phyloP scores from a whole-genome alignment of 257 asterid genomes.

The Forsythia suspensa region DNA sequence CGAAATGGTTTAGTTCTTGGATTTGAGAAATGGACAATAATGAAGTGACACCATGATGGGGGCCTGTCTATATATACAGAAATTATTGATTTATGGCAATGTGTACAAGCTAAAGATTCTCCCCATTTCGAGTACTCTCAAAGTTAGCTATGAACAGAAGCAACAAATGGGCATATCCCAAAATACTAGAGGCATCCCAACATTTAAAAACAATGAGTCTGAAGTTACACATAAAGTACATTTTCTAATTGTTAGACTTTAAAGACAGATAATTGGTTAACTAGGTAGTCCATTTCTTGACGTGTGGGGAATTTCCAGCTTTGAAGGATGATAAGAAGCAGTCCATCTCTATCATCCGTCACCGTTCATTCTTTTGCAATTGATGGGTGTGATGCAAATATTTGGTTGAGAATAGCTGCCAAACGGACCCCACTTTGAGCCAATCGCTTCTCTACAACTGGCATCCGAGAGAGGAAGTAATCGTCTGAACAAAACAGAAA shows the following conservation, averaged over 20 bases:
- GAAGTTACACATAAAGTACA: conserved; percentile 4
- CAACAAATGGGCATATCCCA: conserved; percentile 32
- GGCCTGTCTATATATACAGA: conserved; percentile 26
- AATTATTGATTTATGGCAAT: conserved; percentile 20
- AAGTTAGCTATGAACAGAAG: conserved; percentile 33
- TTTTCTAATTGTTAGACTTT: conserved; percentile 31
- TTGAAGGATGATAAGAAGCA: conserved; percentile 16
- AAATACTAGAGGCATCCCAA: conserved; percentile 9
- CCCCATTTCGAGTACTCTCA: conserved; percentile 23
- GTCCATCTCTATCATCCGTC: conserved; percentile 23
- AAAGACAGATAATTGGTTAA: conserved; percentile 24
- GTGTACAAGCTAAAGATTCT: conserved; percentile 56
- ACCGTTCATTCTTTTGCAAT: conserved; percentile 49
- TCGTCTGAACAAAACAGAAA: conserved; percentile 48
- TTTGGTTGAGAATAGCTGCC: conserved; percentile 78
- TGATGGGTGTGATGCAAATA: conserved; percentile 42
- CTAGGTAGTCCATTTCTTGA: conserved; percentile 26
- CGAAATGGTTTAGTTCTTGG: background rate
- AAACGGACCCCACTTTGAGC: conserved; percentile 81
- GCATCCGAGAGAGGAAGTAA: conserved; percentile 79
- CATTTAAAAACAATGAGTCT: background rate
- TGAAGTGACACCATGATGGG: conserved; percentile 20
- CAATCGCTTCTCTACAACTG: conserved; percentile 76
- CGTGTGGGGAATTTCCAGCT: conserved; percentile 36
- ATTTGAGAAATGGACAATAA: background rate